phyloP scores from a whole-genome alignment of 441 rosid genomes.

The Daphne laureola region DNA sequence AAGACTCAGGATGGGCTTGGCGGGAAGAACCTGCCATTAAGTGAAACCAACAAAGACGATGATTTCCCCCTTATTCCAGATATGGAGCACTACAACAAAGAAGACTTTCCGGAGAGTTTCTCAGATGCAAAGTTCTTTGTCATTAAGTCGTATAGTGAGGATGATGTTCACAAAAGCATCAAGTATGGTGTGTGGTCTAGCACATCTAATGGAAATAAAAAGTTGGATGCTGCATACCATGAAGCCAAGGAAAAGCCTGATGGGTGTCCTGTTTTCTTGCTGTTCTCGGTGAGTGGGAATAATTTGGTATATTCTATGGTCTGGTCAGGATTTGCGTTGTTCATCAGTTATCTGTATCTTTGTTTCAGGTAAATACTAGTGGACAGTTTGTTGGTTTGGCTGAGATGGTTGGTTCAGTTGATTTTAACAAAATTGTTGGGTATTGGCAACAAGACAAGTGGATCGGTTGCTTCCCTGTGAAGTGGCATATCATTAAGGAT shows the following conservation, averaged over 20 bases:
- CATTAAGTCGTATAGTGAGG: slow-evolving; percentile 73
- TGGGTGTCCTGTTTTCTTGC: slow-evolving; percentile 71
- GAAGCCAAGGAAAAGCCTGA: slow-evolving; percentile 49
- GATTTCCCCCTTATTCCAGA: slow-evolving; percentile 21
- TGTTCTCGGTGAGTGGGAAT: slow-evolving; percentile 69
- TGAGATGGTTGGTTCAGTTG: slow-evolving; percentile 66
- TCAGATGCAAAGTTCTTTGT: slow-evolving; percentile 50
- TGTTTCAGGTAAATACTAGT: slow-evolving; percentile 60
- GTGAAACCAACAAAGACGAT: slow-evolving; percentile 21
- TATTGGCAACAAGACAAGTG: slow-evolving; percentile 86
- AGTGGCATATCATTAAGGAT: slow-evolving; percentile 70
- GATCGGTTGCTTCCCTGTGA: slow-evolving; percentile 70
- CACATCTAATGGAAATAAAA: slow-evolving; percentile 71
- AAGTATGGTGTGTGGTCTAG: slow-evolving; percentile 70
- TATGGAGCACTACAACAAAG: slow-evolving; percentile 33
- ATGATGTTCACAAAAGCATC: slow-evolving; percentile 69
- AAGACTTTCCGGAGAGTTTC: slow-evolving; percentile 40
- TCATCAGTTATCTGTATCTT: slow-evolving; percentile 1
- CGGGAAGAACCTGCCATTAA: slow-evolving; percentile 25
- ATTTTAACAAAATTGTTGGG: slow-evolving; percentile 54
- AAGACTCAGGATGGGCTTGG: slow-evolving; percentile 37
- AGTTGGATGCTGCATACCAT: slow-evolving; percentile 69
- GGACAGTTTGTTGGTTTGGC: slow-evolving; percentile 74
- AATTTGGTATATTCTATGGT: neutral
- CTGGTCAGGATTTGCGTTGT: neutral